Base-by-base conservation (phyloP, 202 grass and related monocot genomes). In the Saccharum hybrid region DNA sequence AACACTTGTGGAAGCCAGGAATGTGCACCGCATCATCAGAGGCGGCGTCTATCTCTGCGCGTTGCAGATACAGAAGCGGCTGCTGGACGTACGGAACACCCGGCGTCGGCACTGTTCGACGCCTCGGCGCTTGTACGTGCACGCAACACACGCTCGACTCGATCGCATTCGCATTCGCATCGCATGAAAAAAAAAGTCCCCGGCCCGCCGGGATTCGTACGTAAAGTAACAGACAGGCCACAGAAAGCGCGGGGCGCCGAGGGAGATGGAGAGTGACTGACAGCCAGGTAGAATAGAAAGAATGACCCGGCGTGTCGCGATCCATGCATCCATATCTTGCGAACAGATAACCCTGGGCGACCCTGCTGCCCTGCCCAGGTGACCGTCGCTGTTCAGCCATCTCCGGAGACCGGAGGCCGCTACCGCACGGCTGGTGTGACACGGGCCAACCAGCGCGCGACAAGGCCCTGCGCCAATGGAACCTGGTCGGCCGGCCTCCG, bases 371-470 rank as follows among this genome's bases (percentile, higher is more conserved):
- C 28, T 28, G 28, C 28, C 28, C 28, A 28, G 28, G 28, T 28
- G 28, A 28, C 28, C 28, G 28, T 28, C 28, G 28, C 28, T 28
- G 28, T 28, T 28, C 28, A 28, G 28, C 28, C 28, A 28, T 28
- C 28, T 28, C 28, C 28, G 28, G 28, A 28, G 28, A 28, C 28
- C 28, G 0, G 28, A 28, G 28, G 28, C 28, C 28, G 28, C 28
- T 33, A 33, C 33, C 2, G 33, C 33, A 26, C 33, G 3, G 33
- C 2, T 33, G 3, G 33, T 6, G 56, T 38, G 43, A 2, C 4
- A 18, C 30, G 19, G 64, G 77, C 64, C 46, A 80, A 69, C 77
- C 64, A 80, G 46, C 30, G 31, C 31, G 46, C 78, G 78, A 80
- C 78, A 80, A 8, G 31, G n/a, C 74, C 31, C 45, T 1, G 28